Evolutionary conservation across 1,139 yeast genomes (phyloP), one percentile per base, ranked within the genome.

Genomic region (Pichia sp.): DNA sequence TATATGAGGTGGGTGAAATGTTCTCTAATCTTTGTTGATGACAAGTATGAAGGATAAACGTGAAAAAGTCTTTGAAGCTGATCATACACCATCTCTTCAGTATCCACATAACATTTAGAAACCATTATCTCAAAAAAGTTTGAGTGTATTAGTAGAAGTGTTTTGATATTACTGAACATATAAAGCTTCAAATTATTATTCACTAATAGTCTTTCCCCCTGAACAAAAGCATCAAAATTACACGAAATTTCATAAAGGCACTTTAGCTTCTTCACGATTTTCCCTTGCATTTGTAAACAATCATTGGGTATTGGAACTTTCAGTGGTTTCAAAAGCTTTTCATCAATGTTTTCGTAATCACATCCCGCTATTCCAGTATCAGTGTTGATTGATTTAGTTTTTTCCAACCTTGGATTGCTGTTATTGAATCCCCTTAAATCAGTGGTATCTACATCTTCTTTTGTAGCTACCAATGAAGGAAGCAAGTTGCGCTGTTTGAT

Each of bases 141-240:
- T 17, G 48, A 43, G 34, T 53, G 52, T 1, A 56, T 43, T 10
- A 47, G 40, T 8, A 46, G 35, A 31, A 56, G 38, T 15, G 52
- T 51, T 26, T 47, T 45, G 15, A 51, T 38, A 38, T 56, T 56
- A 7, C 61, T 59, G 43, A 56, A 56, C 5, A 58, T 34, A 4
- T 45, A 35, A 5, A 43, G 11, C 1, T 38, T 38, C 14, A 53
- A 45, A 5, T 44, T 42, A 3, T 46, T 39, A 28, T 45, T 45
- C 4, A 54, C 32, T 1, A 52, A 26, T 7, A 58, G 47, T 1
- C 39, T 36, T 5, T 42, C 38, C 1, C 46, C 41, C 5, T 38
- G 22, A 4, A 49, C 35, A 34, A 24, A 55, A 5, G 15, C 21
- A 3, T 42, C 28, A 18, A 57, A 51, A 1, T 52, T 48, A 1